Evolutionary conservation across 2,329 filamentous ascomycete species (phyloP).

Genomic region (Cadophora sp.): DNA sequence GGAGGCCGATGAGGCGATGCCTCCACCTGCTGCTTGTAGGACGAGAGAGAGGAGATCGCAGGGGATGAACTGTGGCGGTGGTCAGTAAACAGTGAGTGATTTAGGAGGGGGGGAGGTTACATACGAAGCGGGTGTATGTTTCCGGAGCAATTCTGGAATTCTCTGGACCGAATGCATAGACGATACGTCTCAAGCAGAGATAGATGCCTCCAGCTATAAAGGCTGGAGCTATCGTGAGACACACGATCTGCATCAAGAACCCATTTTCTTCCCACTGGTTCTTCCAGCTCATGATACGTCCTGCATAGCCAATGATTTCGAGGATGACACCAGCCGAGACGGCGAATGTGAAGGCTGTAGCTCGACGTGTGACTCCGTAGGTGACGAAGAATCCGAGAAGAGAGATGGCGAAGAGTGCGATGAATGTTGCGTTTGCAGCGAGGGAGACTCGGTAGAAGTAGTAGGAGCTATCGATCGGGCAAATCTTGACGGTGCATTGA

Average conservation of each 20-base stretch:
- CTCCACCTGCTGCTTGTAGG: constrained; percentile 67
- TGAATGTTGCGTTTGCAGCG: constrained; percentile 58
- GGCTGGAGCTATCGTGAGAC: constrained; percentile 68
- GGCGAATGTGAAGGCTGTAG: constrained; percentile 58
- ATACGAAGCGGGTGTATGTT: constrained; percentile 57
- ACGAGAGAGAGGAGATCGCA: constrained; percentile 67
- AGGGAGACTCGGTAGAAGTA: constrained; percentile 63
- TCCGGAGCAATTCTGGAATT: constrained; percentile 56
- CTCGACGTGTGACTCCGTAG: constrained; percentile 54
- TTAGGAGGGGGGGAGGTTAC: constrained; percentile 44
- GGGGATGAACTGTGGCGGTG: constrained; percentile 59
- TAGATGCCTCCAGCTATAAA: constrained; percentile 71
- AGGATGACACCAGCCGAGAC: constrained; percentile 60
- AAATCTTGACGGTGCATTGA: constrained; percentile 48
- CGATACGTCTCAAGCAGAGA: constrained; percentile 61
- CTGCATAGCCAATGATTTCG: constrained; percentile 66
- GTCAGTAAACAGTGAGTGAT: constrained; percentile 38
- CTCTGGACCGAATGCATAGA: constrained; percentile 55
- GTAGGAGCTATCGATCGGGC: constrained; percentile 47
- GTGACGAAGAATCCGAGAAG: constrained; percentile 50
- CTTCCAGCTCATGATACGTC: constrained; percentile 60
- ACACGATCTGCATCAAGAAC: constrained; percentile 65
- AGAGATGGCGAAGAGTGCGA: constrained; percentile 57
- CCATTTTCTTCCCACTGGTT: constrained; percentile 58
- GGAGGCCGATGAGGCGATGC: constrained; percentile 58